These are phyloP conservation scores for Paecilomyces niveus DNA, from an alignment of 2,329 filamentous ascomycete genomes.

Conservation along the genomic window DNA sequence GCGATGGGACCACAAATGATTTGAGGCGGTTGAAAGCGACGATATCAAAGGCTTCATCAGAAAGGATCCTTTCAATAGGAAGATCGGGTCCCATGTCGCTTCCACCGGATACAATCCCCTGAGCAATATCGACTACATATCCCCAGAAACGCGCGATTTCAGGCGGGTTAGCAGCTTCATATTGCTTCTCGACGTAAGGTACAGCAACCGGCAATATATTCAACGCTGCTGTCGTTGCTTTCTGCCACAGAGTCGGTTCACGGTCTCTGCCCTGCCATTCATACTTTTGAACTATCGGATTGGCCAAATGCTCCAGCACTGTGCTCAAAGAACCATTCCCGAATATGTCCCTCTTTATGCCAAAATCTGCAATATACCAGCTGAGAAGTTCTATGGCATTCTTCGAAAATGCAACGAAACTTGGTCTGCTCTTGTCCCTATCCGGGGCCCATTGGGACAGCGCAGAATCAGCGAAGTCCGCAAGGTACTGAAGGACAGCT, in stretches of 20 bases:
- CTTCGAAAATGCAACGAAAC: constrained; percentile 85
- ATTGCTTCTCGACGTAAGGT: constrained; percentile 48
- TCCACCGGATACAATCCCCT: constrained; percentile 63
- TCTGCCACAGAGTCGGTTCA: constrained; percentile 67
- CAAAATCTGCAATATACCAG: constrained; percentile 34
- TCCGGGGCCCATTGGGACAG: constrained; percentile 29
- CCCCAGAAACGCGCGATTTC: constrained; percentile 61
- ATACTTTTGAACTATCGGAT: constrained; percentile 74
- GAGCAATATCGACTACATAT: constrained; percentile 56
- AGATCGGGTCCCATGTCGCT: constrained; percentile 42
- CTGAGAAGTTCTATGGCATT: constrained; percentile 63
- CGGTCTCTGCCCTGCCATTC: constrained; percentile 65
- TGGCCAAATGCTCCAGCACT: constrained; percentile 60
- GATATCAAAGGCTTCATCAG: constrained; percentile 79
- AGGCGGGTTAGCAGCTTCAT: constrained; percentile 18
- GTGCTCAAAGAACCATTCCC: constrained; percentile 58
- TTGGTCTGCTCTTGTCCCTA: constrained; percentile 51
- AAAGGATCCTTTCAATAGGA: constrained; percentile 42
- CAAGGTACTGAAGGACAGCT: constrained; percentile 41
- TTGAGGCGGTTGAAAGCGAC: constrained; percentile 61
- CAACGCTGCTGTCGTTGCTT: constrained; percentile 65
- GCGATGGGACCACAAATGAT: constrained; percentile 61
- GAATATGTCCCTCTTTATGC: constrained; percentile 60
- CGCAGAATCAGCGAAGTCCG: constrained; percentile 62
- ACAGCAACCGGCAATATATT: constrained; percentile 62